phyloP scores from a whole-genome alignment of 2,329 filamentous ascomycete species.

The Setomelanomma holmii region DNA sequence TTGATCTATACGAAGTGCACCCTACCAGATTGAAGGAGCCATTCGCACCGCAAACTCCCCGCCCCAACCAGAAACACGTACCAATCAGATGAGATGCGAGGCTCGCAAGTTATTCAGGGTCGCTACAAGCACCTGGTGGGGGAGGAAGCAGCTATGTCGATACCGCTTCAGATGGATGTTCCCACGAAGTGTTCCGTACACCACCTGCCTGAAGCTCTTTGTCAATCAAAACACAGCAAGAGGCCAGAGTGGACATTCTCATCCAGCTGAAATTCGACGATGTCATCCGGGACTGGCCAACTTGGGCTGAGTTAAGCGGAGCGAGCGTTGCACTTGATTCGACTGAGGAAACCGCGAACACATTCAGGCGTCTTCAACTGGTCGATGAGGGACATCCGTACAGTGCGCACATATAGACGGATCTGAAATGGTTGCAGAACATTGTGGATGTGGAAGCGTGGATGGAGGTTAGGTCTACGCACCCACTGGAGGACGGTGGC shows the following conservation, averaged over 20 bases:
- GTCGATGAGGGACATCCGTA: no score
- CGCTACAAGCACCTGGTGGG: no score
- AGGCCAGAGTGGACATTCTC: no score
- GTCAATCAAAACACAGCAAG: neutral
- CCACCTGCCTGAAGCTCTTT: conserved; percentile 9
- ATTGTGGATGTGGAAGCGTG: neutral
- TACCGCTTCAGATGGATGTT: conserved; percentile 8
- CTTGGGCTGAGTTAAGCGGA: no score
- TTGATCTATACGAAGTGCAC: conserved; percentile 12
- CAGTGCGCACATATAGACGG: conserved; percentile 3
- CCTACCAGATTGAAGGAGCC: conserved; percentile 12
- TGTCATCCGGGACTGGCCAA: no score
- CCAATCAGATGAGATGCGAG: conserved; percentile 1
- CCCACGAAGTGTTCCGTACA: conserved; percentile 15
- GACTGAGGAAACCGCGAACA: no score
- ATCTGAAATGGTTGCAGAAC: neutral
- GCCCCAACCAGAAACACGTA: conserved; percentile 8
- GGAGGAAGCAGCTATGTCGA: neutral
- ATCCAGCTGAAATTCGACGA: no score
- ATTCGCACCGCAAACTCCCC: conserved; percentile 7
- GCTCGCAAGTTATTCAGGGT: neutral
- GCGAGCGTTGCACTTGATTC: no score
- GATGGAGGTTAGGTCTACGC: neutral
- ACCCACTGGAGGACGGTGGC: neutral
- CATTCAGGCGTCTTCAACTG: no score